These are phyloP conservation scores for Nidularia sp. DNA, from an alignment of 768 basidiomycete genomes.

Conservation along the genomic window DNA sequence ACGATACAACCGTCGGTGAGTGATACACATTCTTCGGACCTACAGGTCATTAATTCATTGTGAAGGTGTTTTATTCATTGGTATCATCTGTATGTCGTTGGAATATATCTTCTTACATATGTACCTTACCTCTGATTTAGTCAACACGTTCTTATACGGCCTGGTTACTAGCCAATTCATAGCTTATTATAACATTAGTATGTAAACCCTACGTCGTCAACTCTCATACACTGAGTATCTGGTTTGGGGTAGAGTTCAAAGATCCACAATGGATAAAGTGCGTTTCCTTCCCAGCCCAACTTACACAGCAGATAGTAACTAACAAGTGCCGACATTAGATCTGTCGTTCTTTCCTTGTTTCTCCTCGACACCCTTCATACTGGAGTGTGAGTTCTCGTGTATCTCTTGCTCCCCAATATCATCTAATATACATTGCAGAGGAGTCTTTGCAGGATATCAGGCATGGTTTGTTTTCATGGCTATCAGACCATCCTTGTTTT, in stretches of 20 bases:
- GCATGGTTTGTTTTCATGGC: neutral
- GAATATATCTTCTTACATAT: neutral
- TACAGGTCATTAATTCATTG: no score
- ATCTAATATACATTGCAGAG: neutral
- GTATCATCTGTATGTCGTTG: neutral
- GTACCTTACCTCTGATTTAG: neutral
- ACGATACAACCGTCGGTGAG: no score
- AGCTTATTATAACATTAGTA: neutral
- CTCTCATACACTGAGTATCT: neutral
- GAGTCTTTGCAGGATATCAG: neutral
- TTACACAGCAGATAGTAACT: neutral
- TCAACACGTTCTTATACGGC: neutral
- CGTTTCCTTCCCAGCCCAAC: neutral
- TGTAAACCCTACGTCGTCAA: neutral
- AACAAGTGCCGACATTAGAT: neutral
- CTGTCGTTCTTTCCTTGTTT: neutral
- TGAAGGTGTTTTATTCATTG: neutral
- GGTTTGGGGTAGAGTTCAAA: neutral
- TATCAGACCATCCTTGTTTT: neutral
- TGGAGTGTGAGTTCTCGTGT: neutral
- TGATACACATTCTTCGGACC: no score
- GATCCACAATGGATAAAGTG: neutral
- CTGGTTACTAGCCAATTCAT: neutral
- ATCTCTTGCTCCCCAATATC: neutral
- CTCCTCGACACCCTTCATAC: neutral